Percentiles rank a stretch among this genome's conserved stretches.
Evolutionary conservation across 2,329 filamentous ascomycete genomes (phyloP).

Genomic region (Colletotrichum noveboracense): DNA sequence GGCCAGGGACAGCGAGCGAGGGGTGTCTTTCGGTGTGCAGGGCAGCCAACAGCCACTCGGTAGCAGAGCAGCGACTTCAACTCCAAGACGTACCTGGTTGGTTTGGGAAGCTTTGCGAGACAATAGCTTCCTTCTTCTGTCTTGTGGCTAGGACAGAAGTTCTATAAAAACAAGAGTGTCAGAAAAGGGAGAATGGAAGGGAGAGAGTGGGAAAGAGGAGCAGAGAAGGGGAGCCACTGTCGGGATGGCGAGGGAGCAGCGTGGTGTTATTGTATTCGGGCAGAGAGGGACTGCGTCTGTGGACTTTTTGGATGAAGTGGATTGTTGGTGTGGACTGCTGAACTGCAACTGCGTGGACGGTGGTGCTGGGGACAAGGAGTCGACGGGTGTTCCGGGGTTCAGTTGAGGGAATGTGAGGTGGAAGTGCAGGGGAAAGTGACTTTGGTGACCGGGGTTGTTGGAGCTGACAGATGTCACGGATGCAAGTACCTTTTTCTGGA

Average conservation of each 20-base stretch:
- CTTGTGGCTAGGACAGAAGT: slow-evolving; percentile 12
- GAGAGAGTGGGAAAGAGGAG: slow-evolving; percentile 18
- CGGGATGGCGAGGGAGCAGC: neutral
- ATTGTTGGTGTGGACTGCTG: neutral
- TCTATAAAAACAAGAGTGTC: slow-evolving; percentile 10
- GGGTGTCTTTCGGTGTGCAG: neutral
- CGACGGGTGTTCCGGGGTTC: slow-evolving; percentile 17
- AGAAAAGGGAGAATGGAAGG: slow-evolving; percentile 20
- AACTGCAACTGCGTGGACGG: neutral
- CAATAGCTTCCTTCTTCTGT: slow-evolving; percentile 20
- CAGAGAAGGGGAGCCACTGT: neutral
- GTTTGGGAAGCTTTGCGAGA: slow-evolving; percentile 3
- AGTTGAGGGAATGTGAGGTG: neutral
- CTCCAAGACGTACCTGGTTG: slow-evolving; percentile 9
- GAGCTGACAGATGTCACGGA: neutral
- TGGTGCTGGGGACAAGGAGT: neutral
- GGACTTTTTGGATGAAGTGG: neutral
- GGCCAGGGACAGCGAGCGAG: neutral
- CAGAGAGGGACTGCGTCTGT: neutral
- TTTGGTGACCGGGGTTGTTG: neutral
- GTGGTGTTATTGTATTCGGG: slow-evolving; percentile 19
- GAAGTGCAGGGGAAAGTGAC: neutral
- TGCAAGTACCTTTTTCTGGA: slow-evolving; percentile 17
- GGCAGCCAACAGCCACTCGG: neutral
- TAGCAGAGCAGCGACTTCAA: neutral